A percentile compares a stretch with the other conserved stretches of the same genome.
phyloP scores from a whole-genome alignment of 345 rosid species.

The Lepidium aucheri region DNA sequence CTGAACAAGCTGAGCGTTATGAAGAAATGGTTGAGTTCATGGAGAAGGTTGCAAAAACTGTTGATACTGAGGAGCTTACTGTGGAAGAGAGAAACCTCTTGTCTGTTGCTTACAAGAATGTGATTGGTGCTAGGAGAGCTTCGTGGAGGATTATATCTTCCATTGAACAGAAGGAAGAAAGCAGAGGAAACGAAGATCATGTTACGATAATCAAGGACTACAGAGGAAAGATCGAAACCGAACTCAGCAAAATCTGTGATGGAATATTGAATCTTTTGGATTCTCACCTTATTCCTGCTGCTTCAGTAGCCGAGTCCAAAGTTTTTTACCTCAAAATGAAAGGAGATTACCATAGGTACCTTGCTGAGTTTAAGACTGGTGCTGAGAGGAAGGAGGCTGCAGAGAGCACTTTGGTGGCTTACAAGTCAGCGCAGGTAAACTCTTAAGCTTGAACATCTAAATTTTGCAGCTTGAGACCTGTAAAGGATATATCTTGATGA shows the following conservation, averaged over 20 bases:
- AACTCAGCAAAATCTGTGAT: conserved; percentile 87
- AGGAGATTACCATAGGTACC: conserved; percentile 97
- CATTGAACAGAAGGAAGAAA: conserved; percentile 97
- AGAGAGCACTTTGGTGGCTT: conserved; percentile 88
- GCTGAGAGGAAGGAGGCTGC: conserved; percentile 98
- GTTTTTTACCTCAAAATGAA: conserved; percentile 98
- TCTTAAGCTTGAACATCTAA: background rate
- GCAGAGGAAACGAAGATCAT: conserved; percentile 91
- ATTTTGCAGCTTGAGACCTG: background rate
- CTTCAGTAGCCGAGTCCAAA: conserved; percentile 88
- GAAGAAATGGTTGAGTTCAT: conserved; percentile 99
- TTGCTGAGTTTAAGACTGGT: conserved; percentile 95
- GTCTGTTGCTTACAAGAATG: conserved; percentile 96
- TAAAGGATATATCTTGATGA: background rate
- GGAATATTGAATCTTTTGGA: conserved; percentile 83
- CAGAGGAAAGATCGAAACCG: conserved; percentile 80
- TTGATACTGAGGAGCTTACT: conserved; percentile 83
- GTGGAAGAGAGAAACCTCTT: conserved; percentile 95
- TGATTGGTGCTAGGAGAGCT: conserved; percentile 98
- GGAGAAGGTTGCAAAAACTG: conserved; percentile 92
- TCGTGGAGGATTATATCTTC: conserved; percentile 99
- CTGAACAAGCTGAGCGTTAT: conserved; percentile 97
- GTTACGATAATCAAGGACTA: conserved; percentile 74
- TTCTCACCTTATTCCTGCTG: conserved; percentile 80
- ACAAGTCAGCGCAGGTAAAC: conserved; percentile 94